These are phyloP conservation scores for Fusarium agapanthi DNA, from an alignment of 2,329 filamentous ascomycete species.

Conservation along the genomic window DNA sequence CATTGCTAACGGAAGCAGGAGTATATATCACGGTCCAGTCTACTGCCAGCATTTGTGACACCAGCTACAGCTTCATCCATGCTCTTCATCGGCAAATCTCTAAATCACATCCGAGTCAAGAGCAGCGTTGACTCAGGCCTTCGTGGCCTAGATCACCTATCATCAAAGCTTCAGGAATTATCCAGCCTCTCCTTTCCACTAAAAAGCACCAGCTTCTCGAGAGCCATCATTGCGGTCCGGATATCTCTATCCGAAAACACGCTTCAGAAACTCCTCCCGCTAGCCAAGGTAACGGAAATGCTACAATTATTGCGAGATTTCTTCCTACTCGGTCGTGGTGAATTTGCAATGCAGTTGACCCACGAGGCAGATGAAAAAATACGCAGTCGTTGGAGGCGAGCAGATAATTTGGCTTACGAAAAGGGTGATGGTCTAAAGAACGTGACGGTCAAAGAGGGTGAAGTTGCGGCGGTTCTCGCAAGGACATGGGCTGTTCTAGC, in stretches of 20 bases:
- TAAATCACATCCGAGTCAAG: constrained; percentile 80
- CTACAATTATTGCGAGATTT: constrained; percentile 84
- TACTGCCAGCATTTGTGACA: constrained; percentile 84
- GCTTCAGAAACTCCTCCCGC: constrained; percentile 81
- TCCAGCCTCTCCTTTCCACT: constrained; percentile 77
- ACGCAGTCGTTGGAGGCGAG: constrained; percentile 74
- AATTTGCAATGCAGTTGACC: constrained; percentile 89
- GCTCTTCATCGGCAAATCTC: constrained; percentile 87
- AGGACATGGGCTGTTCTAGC: constrained; percentile 83
- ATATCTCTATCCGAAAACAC: constrained; percentile 84
- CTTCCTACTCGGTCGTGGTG: constrained; percentile 85
- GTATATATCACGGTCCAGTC: constrained; percentile 64
- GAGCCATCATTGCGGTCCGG: constrained; percentile 78
- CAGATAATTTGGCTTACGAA: constrained; percentile 66
- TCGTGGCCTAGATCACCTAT: constrained; percentile 67
- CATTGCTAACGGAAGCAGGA: constrained; percentile 50
- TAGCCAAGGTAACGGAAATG: constrained; percentile 78
- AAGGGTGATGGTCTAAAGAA: constrained; percentile 58
- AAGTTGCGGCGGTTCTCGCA: constrained; percentile 79
- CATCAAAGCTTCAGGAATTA: constrained; percentile 74
- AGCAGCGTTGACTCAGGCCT: constrained; percentile 55
- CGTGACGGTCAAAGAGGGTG: constrained; percentile 82
- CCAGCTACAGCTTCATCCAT: constrained; percentile 80
- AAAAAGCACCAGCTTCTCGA: constrained; percentile 73
- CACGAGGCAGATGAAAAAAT: constrained; percentile 85